These are phyloP conservation scores for Phanerodontia chrysosporium DNA, from an alignment of 768 basidiomycete genomes.

Conservation along the genomic window DNA sequence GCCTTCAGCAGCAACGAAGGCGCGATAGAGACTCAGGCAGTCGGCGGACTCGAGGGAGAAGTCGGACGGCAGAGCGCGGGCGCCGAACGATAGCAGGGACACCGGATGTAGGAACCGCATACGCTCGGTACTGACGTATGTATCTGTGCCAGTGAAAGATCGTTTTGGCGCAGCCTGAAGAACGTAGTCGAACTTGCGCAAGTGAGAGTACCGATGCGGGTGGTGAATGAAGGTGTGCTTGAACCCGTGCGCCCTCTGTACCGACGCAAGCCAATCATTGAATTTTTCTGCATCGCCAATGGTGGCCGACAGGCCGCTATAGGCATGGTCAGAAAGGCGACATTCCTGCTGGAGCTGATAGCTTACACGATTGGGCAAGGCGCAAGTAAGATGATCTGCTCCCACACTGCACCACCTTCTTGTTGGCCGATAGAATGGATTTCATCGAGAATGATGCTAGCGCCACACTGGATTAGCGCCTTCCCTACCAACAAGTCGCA, in stretches of 20 bases:
- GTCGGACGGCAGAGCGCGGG: conserved; percentile 50
- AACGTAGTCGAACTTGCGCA: conserved; percentile 62
- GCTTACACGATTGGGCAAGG: conserved; percentile 72
- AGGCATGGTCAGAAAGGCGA: neutral
- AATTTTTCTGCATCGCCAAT: conserved; percentile 63
- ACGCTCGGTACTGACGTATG: conserved; percentile 35
- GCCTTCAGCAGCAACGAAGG: conserved; percentile 28
- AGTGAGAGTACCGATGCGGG: conserved; percentile 68
- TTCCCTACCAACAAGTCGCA: neutral
- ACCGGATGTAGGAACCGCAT: conserved; percentile 63
- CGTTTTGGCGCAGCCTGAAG: conserved; percentile 22
- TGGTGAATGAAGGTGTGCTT: conserved; percentile 58
- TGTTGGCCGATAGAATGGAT: conserved; percentile 69
- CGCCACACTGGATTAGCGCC: neutral
- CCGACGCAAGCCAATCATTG: conserved; percentile 58
- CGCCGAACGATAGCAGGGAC: conserved; percentile 51
- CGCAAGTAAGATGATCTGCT: conserved; percentile 66
- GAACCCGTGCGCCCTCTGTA: conserved; percentile 57
- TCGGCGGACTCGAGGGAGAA: conserved; percentile 61
- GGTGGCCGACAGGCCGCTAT: conserved; percentile 67
- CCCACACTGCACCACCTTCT: conserved; percentile 68
- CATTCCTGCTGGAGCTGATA: neutral
- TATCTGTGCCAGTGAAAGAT: conserved; percentile 34
- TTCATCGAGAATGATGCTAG: conserved; percentile 65
- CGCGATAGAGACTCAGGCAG: conserved; percentile 46